Evolutionary conservation across 306 rosid species (phyloP).

Genomic region (Medicago lupulina): DNA sequence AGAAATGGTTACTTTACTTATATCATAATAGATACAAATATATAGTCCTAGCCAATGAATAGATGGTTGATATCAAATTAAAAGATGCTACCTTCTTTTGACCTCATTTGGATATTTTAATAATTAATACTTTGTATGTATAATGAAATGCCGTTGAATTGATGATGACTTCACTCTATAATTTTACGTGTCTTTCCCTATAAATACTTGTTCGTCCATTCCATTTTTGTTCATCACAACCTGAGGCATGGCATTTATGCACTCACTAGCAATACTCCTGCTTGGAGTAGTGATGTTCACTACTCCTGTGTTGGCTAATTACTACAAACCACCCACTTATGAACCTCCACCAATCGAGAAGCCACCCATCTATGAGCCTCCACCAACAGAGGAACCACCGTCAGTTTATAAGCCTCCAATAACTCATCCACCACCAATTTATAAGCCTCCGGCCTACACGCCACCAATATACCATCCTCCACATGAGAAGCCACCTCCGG

Average conservation of each 20-base stretch:
- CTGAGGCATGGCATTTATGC: conserved; percentile 30
- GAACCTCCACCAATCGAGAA: conserved; percentile 35
- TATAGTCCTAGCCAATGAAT: not conserved
- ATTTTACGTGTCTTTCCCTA: not conserved
- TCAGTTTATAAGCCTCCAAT: conserved; percentile 17
- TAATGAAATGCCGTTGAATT: conserved; percentile 1
- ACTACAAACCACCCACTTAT: conserved; percentile 16
- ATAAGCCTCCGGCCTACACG: conserved; percentile 6
- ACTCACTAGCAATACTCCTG: conserved; percentile 32
- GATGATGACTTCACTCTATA: not conserved
- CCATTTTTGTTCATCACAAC: conserved; percentile 24
- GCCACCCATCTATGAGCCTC: conserved; percentile 35
- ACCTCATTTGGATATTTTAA: not conserved
- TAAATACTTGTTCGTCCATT: conserved; percentile 28
- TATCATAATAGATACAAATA: not conserved
- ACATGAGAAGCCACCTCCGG: conserved; percentile 18
- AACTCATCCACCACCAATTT: not conserved
- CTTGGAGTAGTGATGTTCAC: conserved; percentile 40
- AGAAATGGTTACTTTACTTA: no score
- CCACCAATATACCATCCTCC: conserved; percentile 26
- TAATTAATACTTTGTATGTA: not conserved
- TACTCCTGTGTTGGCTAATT: conserved; percentile 37
- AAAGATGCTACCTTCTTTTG: not conserved
- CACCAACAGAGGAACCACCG: conserved; percentile 36
- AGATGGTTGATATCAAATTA: not conserved